Evolutionary conservation across 2,329 filamentous ascomycete genomes (phyloP).

Genomic region (Ceratocystis ficicola): DNA sequence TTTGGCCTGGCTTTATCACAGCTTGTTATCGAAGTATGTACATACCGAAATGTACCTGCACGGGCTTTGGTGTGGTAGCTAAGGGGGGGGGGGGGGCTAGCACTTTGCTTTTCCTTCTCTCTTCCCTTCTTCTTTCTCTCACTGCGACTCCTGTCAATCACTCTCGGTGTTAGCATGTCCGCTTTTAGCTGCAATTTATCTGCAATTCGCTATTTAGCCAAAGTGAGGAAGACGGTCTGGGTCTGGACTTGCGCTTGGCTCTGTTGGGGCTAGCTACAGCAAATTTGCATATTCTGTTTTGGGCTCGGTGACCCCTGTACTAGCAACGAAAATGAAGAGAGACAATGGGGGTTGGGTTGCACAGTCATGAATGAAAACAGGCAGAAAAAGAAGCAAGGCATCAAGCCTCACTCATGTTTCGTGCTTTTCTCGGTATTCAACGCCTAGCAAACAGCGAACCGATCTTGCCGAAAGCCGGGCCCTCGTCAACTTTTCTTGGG

Average conservation of each 20-base stretch:
- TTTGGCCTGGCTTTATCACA: conserved; percentile 5
- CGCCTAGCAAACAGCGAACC: neutral
- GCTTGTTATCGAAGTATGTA: neutral
- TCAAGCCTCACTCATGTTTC: neutral
- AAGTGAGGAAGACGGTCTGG: neutral
- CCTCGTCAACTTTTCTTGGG: neutral
- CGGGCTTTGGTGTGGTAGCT: neutral
- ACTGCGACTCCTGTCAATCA: neutral
- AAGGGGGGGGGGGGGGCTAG: neutral
- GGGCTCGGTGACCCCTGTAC: neutral
- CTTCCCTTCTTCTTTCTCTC: neutral
- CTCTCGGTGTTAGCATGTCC: neutral
- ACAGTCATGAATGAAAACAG: neutral
- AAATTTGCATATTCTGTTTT: neutral
- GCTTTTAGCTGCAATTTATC: neutral
- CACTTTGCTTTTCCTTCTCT: too few species aligned
- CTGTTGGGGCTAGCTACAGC: neutral
- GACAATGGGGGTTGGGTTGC: neutral
- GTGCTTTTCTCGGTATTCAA: conserved; percentile 20
- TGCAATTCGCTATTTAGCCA: neutral
- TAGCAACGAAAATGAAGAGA: conserved; percentile 6
- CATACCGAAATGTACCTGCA: neutral
- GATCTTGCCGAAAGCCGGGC: conserved; percentile 18
- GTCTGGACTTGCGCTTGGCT: neutral
- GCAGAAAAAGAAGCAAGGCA: neutral